A percentile compares a stretch with the other conserved stretches of the same genome.
phyloP scores from a whole-genome alignment of 805 yeast genomes.

The Spathaspora arborariae region DNA sequence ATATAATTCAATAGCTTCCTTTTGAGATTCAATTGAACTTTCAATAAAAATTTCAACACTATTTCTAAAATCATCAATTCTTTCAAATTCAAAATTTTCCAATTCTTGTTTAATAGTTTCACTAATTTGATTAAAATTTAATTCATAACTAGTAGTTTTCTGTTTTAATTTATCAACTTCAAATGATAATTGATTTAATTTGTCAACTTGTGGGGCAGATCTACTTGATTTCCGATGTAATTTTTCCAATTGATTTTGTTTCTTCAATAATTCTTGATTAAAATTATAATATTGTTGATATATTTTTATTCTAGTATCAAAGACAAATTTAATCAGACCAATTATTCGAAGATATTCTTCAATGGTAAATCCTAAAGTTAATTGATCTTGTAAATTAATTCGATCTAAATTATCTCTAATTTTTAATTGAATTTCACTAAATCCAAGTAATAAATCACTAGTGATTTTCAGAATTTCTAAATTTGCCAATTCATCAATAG shows the following conservation, averaged over 20 bases:
- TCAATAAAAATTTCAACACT: conserved; percentile 89
- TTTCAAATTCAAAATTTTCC: conserved; percentile 65
- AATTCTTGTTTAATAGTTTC: conserved; percentile 67
- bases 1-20: conserved; percentile 86
- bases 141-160: conserved; percentile 50
- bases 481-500: conserved; percentile 57
- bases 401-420: conserved; percentile 73
- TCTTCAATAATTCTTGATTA: conserved; percentile 44
- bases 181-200: conserved; percentile 49
- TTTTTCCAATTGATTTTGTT: conserved; percentile 43
- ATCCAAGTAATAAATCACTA: conserved; percentile 60
- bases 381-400: conserved; percentile 76
- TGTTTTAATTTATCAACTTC: conserved; percentile 58
- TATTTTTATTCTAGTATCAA: conserved; percentile 68
- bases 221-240: conserved; percentile 37
- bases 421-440: conserved; percentile 67
- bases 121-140: conserved; percentile 60
- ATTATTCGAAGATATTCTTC: conserved; percentile 83
- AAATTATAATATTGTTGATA: conserved; percentile 38
- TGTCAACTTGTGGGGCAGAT: conserved; percentile 51
- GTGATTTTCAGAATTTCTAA: conserved; percentile 71
- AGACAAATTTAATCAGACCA: conserved; percentile 68
- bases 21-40: conserved; percentile 86
- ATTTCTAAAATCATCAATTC: conserved; percentile 79
- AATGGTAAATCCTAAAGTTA: conserved; percentile 80